phyloP scores from a whole-genome alignment of 1,139 yeast genomes.

The Debaryomyces sp. region DNA sequence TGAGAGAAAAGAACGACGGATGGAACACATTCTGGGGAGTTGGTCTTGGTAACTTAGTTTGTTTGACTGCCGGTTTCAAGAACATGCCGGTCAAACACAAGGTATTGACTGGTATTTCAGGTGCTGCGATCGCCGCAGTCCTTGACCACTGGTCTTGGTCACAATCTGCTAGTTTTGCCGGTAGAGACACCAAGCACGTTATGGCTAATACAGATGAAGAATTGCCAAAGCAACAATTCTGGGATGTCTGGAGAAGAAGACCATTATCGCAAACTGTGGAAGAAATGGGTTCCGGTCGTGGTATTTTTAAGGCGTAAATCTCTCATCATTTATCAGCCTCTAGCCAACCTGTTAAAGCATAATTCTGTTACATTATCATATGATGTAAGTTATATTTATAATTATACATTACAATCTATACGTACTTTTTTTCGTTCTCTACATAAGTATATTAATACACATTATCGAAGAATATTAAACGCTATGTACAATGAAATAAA shows the following conservation, averaged over 20 bases:
- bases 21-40: slow-evolving; percentile 54
- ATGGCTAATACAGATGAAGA: slow-evolving; percentile 39
- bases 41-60: slow-evolving; percentile 45
- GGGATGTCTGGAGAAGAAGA: slow-evolving; percentile 82
- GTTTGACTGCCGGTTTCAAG: slow-evolving; percentile 45
- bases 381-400: background rate
- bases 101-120: slow-evolving; percentile 43
- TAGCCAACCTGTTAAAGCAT: background rate
- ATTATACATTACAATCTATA: background rate
- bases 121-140: slow-evolving; percentile 43
- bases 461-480: background rate
- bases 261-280: slow-evolving; percentile 81
- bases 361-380: slow-evolving; percentile 4
- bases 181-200: slow-evolving; percentile 38
- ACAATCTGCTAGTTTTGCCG: slow-evolving; percentile 45
- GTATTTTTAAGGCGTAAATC: slow-evolving; percentile 41
- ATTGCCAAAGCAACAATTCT: slow-evolving; percentile 65
- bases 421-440: background rate
- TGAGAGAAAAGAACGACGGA: slow-evolving; percentile 52
- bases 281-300: slow-evolving; percentile 71
- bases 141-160: slow-evolving; percentile 48
- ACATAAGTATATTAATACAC: slow-evolving; percentile 4
- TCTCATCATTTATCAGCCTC: background rate
- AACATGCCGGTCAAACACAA: slow-evolving; percentile 47
- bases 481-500: background rate